phyloP scores from a whole-genome alignment of 1,139 yeast genomes.

The Candida frijolesensis region DNA sequence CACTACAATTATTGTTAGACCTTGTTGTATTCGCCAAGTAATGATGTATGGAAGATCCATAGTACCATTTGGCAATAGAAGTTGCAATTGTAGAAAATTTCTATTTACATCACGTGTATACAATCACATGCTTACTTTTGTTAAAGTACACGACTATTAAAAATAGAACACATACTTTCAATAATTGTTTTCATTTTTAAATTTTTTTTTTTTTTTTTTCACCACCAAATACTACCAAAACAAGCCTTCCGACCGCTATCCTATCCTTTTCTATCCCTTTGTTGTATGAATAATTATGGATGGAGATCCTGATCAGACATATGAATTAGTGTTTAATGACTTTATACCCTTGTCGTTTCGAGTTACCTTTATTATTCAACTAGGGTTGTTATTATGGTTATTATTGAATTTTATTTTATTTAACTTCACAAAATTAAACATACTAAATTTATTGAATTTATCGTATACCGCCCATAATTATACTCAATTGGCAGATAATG shows the following conservation, averaged over 20 bases:
- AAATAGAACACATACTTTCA: no score
- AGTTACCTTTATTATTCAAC: slow-evolving; percentile 32
- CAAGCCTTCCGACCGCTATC: neutral
- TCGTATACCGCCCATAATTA: slow-evolving; percentile 45
- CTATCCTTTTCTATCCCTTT: neutral
- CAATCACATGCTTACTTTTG: no score
- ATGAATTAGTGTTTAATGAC: slow-evolving; percentile 22
- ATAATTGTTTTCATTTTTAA: no score
- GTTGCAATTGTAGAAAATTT: no score
- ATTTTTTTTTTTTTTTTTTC: no score
- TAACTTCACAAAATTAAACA: slow-evolving; percentile 30
- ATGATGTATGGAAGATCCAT: no score
- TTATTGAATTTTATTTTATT: slow-evolving; percentile 30
- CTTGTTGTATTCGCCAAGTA: no score
- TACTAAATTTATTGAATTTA: slow-evolving; percentile 37
- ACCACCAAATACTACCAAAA: neutral
- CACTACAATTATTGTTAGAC: no score
- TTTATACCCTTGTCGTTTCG: slow-evolving; percentile 44
- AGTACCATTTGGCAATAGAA: no score
- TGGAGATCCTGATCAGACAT: slow-evolving; percentile 14
- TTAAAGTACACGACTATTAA: no score
- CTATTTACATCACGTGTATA: no score
- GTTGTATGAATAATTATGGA: slow-evolving; percentile 12
- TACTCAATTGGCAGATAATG: slow-evolving; percentile 29
- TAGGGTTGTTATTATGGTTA: slow-evolving; percentile 41